Evolutionary conservation across 2,329 filamentous ascomycete species (phyloP).

Genomic region (Aurifilum marmelostoma): DNA sequence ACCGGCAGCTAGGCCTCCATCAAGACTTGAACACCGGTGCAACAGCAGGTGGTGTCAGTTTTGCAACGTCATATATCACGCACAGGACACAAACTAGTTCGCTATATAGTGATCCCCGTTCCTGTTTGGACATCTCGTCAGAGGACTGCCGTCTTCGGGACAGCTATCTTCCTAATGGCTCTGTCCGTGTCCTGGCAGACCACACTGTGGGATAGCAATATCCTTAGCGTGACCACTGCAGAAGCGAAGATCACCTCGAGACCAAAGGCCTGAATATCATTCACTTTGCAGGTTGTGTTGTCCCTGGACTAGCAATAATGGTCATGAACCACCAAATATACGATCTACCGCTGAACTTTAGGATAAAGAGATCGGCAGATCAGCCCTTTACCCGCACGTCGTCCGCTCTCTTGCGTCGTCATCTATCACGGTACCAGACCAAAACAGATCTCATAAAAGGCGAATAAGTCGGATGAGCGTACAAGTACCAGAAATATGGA

Average conservation of each 20-base stretch:
- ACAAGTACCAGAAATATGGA: background rate
- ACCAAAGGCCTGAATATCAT: background rate
- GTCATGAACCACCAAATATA: background rate
- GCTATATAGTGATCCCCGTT: background rate
- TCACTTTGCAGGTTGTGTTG: background rate
- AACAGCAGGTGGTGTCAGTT: background rate
- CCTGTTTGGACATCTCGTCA: background rate
- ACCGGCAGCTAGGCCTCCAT: background rate
- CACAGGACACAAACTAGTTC: background rate
- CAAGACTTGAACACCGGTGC: background rate
- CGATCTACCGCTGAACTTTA: background rate
- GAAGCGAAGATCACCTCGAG: background rate
- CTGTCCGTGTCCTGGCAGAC: background rate
- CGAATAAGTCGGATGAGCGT: background rate
- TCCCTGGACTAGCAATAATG: background rate
- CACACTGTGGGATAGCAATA: background rate
- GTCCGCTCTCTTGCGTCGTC: background rate
- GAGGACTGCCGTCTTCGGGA: background rate
- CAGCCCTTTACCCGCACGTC: background rate
- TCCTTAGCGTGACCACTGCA: background rate
- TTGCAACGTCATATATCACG: background rate
- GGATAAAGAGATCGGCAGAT: background rate
- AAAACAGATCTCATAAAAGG: background rate
- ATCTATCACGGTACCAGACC: background rate
- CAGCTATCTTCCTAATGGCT: background rate